A percentile compares a stretch with the other conserved stretches of the same genome.
phyloP scores from a whole-genome alignment of 2,329 filamentous ascomycete species.

The Neurospora sp. region DNA sequence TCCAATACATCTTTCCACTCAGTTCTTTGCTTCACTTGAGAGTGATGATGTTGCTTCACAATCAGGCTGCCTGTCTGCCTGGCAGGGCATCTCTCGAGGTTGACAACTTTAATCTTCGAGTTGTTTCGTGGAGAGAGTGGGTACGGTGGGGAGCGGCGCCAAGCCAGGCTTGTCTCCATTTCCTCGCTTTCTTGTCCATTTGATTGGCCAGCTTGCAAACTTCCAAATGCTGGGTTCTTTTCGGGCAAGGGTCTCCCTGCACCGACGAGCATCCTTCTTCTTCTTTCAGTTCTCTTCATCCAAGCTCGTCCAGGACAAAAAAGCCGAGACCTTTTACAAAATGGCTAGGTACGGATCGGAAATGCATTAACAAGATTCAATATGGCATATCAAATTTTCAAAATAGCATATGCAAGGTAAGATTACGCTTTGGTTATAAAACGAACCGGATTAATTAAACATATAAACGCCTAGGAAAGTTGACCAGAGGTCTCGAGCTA shows the following conservation, averaged over 20 bases:
- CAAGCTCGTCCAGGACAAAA: too few relatives aligned
- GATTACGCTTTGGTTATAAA: too few relatives aligned
- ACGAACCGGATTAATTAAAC: too few relatives aligned
- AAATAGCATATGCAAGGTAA: too few relatives aligned
- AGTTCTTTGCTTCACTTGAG: background rate
- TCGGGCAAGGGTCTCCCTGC: background rate
- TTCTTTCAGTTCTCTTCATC: background rate
- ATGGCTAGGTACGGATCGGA: too few relatives aligned
- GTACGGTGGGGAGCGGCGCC: background rate
- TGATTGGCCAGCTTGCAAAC: background rate
- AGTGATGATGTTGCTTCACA: background rate
- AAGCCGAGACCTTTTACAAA: too few relatives aligned
- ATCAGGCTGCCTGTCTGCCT: background rate
- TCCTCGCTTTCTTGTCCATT: background rate
- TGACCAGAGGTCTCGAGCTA: too few relatives aligned
- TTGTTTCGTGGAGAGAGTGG: background rate
- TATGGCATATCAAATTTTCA: too few relatives aligned
- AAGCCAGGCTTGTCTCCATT: background rate
- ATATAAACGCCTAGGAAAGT: too few relatives aligned
- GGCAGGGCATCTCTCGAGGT: background rate
- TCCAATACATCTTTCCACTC: background rate
- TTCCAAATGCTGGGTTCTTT: background rate
- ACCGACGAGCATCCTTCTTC: background rate
- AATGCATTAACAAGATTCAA: too few relatives aligned
- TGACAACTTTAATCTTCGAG: background rate